phyloP scores from a whole-genome alignment of 176 grass and related monocot genomes.

The Puya raimondii region DNA sequence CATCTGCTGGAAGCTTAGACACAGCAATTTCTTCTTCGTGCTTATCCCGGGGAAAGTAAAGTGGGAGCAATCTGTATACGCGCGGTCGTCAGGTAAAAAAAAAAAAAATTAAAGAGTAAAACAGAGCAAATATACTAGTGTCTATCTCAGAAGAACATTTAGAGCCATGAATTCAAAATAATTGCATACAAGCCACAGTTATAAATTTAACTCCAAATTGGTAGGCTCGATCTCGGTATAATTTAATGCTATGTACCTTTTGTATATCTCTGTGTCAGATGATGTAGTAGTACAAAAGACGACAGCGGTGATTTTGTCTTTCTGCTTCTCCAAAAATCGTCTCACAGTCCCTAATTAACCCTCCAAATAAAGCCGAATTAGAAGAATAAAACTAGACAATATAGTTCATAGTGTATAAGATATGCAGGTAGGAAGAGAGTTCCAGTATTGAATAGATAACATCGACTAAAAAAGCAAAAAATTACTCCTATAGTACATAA shows the following conservation, averaged over 20 bases:
- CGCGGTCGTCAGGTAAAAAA: background rate
- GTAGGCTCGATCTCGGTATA: background rate
- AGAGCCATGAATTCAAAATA: background rate
- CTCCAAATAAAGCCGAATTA: constrained; percentile 1
- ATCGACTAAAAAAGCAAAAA: background rate
- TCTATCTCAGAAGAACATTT: background rate
- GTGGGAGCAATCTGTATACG: constrained; percentile 66
- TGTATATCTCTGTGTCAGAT: constrained; percentile 94
- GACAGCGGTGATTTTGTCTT: constrained; percentile 72
- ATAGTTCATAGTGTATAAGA: constrained; percentile 2
- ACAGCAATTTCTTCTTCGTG: constrained; percentile 84
- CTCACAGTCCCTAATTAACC: constrained; percentile 72
- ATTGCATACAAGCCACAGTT: background rate
- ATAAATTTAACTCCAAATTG: background rate
- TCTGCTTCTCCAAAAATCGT: constrained; percentile 91
- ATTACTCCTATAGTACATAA: constrained; percentile 2
- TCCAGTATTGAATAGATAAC: background rate
- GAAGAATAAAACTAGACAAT: constrained; percentile 7
- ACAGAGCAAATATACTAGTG: background rate
- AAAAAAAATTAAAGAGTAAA: background rate
- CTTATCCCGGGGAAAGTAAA: constrained; percentile 95
- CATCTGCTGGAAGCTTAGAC: constrained; percentile 86
- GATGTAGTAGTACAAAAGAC: constrained; percentile 83
- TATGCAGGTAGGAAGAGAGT: background rate
- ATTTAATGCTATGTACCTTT: constrained; percentile 37